Evolutionary conservation across 768 basidiomycete genomes (phyloP).

Genomic region (Rhodotorula sphaerocarpa): DNA sequence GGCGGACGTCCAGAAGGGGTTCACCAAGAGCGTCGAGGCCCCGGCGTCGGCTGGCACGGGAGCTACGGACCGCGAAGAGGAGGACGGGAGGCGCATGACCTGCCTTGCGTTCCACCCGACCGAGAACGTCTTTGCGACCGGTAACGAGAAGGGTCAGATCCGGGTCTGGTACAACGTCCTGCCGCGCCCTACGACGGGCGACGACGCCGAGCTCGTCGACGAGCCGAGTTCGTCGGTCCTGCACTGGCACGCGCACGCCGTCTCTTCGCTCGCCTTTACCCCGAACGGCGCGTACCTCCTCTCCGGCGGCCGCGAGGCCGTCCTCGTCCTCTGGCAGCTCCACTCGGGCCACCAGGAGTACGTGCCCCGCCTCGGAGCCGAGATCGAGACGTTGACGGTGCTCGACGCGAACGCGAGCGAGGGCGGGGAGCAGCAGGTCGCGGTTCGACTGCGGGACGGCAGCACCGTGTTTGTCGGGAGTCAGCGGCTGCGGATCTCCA

Average conservation of each 20-base stretch:
- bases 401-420: constrained; percentile 39
- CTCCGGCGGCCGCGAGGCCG: constrained; percentile 89
- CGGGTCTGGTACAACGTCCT: constrained; percentile 88
- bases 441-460: constrained; percentile 72
- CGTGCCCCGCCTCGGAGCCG: constrained; percentile 80
- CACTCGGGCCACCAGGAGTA: constrained; percentile 82
- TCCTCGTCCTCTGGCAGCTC: constrained; percentile 94
- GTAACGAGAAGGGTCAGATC: constrained; percentile 74
- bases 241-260: constrained; percentile 96
- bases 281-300: constrained; percentile 83
- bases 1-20: constrained; percentile 50
- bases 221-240: constrained; percentile 73
- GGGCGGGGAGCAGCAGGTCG: constrained; percentile 68
- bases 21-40: constrained; percentile 57
- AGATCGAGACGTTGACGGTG: constrained; percentile 64
- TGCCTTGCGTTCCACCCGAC: constrained; percentile 79
- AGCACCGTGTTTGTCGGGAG: constrained; percentile 67
- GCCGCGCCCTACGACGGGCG: constrained; percentile 53
- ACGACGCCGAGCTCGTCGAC: not conserved
- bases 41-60: no score
- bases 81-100: constrained; percentile 49
- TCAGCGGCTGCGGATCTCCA: constrained; percentile 60
- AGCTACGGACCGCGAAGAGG: constrained; percentile 61
- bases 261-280: constrained; percentile 77
- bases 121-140: constrained; percentile 91